Evolutionary conservation across 1,284 basidiomycete genomes (phyloP), one percentile per base, ranked within the genome.

Genomic region (Cutaneotrichosporon sp.): DNA sequence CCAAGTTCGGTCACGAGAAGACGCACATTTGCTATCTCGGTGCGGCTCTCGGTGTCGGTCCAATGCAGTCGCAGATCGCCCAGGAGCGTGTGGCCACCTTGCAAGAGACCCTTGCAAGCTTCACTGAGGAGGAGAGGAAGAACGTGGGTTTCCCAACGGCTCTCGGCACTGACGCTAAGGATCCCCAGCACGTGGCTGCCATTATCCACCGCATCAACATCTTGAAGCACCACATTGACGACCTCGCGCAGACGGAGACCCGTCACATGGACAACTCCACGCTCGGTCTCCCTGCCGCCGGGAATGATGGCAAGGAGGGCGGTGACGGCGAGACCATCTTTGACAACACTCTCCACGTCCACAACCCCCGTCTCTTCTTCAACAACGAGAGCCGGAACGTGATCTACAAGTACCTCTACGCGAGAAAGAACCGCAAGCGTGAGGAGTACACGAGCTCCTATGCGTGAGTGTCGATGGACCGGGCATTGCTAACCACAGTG

Each of bases 361-460:
- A 97, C 80, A 89, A 87, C 65, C 94, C 93, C 0, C 89, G 88
- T 55, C 84, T 97, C 50, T 88, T 88, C 72, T 84, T 94, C 80
- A 89, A 89, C 72, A 90, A 89, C 73, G 82, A 85, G 18, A 88
- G 89, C 16, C 87, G 93, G 62, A 87, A 91, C 77, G 86, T 95
- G 62, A 82, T 95, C 74, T 86, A 91, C 80, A 89, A 91, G 75
- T 97, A 97, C 79, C 94, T 93, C 75, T 90, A 91, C 74, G 90
- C 89, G 71, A 91, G 89, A 51, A 84, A 87, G 51, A 84, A 87
- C 54, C 85, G 89, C 67, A 77, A 79, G 58, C 89, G 90, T 4
- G 87, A 91, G 59, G 89, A 93, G 72, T 97, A 95, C 75, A 90
- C 92, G 71, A 86, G 93, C 82, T 91, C 92, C 4, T 87, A 90